Evolutionary conservation across 495 filamentous ascomycete genomes (phyloP), one percentile per base, ranked within the genome.

Genomic region (Lophiotrema nucula): DNA sequence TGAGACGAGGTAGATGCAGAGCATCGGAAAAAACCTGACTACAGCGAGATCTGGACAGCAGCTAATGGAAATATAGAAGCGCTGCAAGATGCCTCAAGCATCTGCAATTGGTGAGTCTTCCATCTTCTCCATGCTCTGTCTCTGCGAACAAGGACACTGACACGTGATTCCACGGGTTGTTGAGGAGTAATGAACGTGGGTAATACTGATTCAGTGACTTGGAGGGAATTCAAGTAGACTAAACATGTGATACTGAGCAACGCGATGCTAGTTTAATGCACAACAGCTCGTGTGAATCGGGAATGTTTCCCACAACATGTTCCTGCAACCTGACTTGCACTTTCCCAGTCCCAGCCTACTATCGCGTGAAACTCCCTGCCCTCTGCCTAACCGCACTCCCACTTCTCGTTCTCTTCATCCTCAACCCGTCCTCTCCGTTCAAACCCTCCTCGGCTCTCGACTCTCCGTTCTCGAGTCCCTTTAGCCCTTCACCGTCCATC

Each of bases 401-500:
- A 42, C 49, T 57, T 3, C 18, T 53, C 43, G 53, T 49, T n/a
- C 16, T 24, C 28, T 46, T 50, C 43, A 60, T 2, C 23, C 15
- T 22, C 43, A 23, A 15, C 19, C 28, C 47, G 43, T 54, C 33
- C 31, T 35, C 31, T 19, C n/a, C n/a, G 37, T 22, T 22, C 43
- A 23, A 15, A 46, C 28, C 47, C 48, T 54, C 33, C 31, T 35
- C 31, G 8, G 15, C 8, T 15, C 15, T 15, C 31, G 8, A 8
- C 15, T 35, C 31, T 15, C 31, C 8, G 8, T 35, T 15, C 15
- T 35, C 31, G 31, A 60, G 22, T 52, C 56, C 64, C 52, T 51
- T 47, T 33, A 50, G 28, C 55, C 19, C 19, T 3, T 60, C 69
- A 39, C 62, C 64, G 1, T 61, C 70, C 50, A 72, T 48, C 38